These are phyloP conservation scores for Hygrocybe punicea DNA, from an alignment of 768 basidiomycete genomes.

Conservation along the genomic window DNA sequence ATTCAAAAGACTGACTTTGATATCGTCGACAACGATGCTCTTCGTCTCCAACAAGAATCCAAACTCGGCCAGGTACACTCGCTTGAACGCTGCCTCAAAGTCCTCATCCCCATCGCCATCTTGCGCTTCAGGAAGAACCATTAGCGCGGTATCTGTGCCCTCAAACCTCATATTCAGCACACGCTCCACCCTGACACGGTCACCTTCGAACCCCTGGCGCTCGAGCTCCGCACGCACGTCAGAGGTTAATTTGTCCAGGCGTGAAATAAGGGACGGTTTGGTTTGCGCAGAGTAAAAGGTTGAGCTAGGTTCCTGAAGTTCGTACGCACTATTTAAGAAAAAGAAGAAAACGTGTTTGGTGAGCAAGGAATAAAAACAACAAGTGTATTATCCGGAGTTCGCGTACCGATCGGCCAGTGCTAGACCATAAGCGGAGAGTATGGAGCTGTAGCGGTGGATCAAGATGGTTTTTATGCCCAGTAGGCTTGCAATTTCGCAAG, in stretches of 20 bases:
- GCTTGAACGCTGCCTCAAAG: conserved; percentile 76
- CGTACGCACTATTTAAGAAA: conserved; percentile 58
- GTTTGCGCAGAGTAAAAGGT: conserved; percentile 67
- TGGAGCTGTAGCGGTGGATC: conserved; percentile 88
- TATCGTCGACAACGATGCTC: conserved; percentile 82
- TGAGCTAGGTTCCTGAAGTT: conserved; percentile 87
- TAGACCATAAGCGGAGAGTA: conserved; percentile 92
- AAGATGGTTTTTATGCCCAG: conserved; percentile 86
- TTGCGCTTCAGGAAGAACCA: conserved; percentile 59
- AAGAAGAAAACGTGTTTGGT: not conserved
- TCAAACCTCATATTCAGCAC: conserved; percentile 93
- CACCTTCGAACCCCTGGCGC: conserved; percentile 75
- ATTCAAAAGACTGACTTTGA: conserved; percentile 54
- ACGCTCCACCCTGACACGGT: conserved; percentile 70
- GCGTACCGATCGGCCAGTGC: conserved; percentile 73
- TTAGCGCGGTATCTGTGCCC: conserved; percentile 88
- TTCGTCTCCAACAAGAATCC: conserved; percentile 88
- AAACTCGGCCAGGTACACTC: conserved; percentile 81
- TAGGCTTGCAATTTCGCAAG: conserved; percentile 84
- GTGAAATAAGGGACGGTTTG: conserved; percentile 49
- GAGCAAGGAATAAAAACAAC: not conserved
- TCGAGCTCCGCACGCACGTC: conserved; percentile 65
- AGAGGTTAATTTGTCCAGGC: conserved; percentile 65
- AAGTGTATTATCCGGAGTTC: not conserved
- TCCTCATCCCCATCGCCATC: conserved; percentile 60